Evolutionary conservation across 345 rosid genomes (phyloP).

Genomic region (Mercurialis annua): DNA sequence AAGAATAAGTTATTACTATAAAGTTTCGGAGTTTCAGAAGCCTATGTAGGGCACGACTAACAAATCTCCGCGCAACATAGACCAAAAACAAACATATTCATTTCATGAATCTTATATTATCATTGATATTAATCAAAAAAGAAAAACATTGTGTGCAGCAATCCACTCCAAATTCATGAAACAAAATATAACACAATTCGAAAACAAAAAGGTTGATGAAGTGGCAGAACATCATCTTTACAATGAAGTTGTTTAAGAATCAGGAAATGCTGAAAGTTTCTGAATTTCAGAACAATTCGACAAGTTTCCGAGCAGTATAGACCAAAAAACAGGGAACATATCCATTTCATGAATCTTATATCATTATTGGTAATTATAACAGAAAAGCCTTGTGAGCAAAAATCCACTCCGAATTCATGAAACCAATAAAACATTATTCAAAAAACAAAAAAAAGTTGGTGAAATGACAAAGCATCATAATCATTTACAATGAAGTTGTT

Average conservation of each 20-base stretch:
- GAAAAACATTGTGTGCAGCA: not conserved
- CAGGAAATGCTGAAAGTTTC: too few relatives aligned
- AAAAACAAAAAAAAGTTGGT: not conserved
- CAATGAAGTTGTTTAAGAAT: not conserved
- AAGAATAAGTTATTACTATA: too few relatives aligned
- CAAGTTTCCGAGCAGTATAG: too few relatives aligned
- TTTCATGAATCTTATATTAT: not conserved
- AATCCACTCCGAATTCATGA: too few relatives aligned
- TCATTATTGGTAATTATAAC: not conserved
- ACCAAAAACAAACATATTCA: not conserved
- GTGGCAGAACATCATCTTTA: not conserved
- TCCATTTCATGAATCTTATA: not conserved
- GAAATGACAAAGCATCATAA: not conserved
- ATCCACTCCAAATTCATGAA: too few relatives aligned
- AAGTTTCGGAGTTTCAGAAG: too few relatives aligned
- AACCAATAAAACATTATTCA: too few relatives aligned
- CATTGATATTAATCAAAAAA: not conserved
- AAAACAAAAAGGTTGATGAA: not conserved
- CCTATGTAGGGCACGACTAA: too few relatives aligned
- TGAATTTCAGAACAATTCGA: too few relatives aligned
- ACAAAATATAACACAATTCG: too few relatives aligned
- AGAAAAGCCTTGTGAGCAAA: not conserved
- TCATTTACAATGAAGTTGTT: not conserved
- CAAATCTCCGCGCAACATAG: too few relatives aligned
- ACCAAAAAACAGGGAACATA: not conserved